Percentiles rank a stretch among this genome's conserved stretches.
phyloP scores from a whole-genome alignment of 2,329 filamentous ascomycete species.

The Triangularia verruculosa region DNA sequence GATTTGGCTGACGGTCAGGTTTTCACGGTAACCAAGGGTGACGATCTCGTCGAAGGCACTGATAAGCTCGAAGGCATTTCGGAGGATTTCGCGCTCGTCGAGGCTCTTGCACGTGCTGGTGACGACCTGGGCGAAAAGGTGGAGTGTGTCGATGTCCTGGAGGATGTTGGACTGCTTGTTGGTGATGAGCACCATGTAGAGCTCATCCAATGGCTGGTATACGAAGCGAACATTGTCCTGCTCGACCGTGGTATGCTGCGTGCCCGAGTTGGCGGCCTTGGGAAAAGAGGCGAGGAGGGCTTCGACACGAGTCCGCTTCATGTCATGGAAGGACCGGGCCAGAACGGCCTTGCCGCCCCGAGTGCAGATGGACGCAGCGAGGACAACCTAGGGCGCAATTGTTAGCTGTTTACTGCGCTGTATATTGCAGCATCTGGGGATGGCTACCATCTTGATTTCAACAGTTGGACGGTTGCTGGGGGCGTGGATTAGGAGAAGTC shows the following conservation, averaged over 20 bases:
- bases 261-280: slow-evolving; percentile 92
- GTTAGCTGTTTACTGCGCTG: slow-evolving; percentile 13
- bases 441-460: slow-evolving; percentile 39
- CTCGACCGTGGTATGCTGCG: slow-evolving; percentile 96
- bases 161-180: slow-evolving; percentile 99
- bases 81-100: slow-evolving; percentile 91
- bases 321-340: slow-evolving; percentile 96
- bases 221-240: slow-evolving; percentile 99
- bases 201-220: slow-evolving; percentile 96
- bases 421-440: not conserved
- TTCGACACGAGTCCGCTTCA: slow-evolving; percentile 94
- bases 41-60: slow-evolving; percentile 97
- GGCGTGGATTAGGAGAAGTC: slow-evolving; percentile 18
- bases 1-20: slow-evolving; percentile 93
- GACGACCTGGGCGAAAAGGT: slow-evolving; percentile 96
- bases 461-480: slow-evolving; percentile 9
- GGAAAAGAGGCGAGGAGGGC: slow-evolving; percentile 95
- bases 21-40: slow-evolving; percentile 92
- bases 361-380: slow-evolving; percentile 98
- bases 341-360: slow-evolving; percentile 97
- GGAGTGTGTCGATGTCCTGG: slow-evolving; percentile 97
- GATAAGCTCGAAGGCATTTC: slow-evolving; percentile 92
- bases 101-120: slow-evolving; percentile 93
- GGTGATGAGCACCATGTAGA: slow-evolving; percentile 99
- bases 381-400: slow-evolving; percentile 70